Evolutionary conservation across 345 rosid species (phyloP).

Genomic region (Dipteronia dyeriana): DNA sequence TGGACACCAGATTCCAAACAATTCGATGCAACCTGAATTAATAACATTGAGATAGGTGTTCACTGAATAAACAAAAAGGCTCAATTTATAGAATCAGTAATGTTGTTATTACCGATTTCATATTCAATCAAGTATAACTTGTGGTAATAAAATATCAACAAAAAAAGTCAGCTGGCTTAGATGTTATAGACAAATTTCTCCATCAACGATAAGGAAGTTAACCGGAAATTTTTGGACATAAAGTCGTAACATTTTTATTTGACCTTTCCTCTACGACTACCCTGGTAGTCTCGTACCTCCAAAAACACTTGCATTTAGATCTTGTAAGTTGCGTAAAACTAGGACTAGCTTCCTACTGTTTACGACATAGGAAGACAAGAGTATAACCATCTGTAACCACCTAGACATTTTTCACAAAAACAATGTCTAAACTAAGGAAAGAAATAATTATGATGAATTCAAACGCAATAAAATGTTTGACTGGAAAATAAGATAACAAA

Average conservation of each 20-base stretch:
- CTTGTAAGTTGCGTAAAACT: not conserved
- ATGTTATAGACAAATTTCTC: not conserved
- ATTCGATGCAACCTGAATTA: not conserved
- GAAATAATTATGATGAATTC: not conserved
- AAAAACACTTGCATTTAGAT: not conserved
- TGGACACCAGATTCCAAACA: constrained; percentile 4
- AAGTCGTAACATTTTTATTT: not conserved
- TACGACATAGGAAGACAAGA: not conserved
- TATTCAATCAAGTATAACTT: not conserved
- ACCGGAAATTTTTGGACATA: not conserved
- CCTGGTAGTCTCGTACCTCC: not conserved
- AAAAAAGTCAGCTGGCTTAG: not conserved
- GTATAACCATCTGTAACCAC: not conserved
- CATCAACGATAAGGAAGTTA: not conserved
- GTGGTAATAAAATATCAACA: not conserved
- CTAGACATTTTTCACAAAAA: not conserved
- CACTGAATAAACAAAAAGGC: not conserved
- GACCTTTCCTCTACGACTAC: not conserved
- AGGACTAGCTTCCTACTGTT: not conserved
- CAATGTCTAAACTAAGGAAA: not conserved
- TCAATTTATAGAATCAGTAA: not conserved
- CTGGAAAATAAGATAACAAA: not conserved
- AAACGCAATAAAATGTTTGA: not conserved
- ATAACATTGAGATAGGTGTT: not conserved
- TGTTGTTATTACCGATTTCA: not conserved